Percentiles rank a stretch among this genome's conserved stretches.
Evolutionary conservation across 106 monocot species (phyloP).

Genomic region (Acanthochlamys bracteata): DNA sequence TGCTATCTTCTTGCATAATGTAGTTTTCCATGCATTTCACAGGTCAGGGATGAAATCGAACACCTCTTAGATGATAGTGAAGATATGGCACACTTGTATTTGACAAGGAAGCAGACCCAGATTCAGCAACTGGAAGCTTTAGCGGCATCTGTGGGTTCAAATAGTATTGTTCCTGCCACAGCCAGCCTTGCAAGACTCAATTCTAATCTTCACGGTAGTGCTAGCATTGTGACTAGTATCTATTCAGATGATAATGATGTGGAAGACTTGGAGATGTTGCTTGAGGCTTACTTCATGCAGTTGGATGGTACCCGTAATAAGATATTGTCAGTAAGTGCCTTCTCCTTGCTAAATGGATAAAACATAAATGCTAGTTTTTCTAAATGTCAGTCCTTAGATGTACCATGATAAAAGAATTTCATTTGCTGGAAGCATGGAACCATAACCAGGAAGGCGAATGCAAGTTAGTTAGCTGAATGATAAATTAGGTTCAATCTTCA

Average conservation of each 20-base stretch:
- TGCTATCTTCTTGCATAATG: slow-evolving; percentile 36
- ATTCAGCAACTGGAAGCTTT: slow-evolving; percentile 9
- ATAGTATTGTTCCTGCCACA: slow-evolving; percentile 35
- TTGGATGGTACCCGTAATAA: slow-evolving; percentile 79
- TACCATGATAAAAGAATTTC: background rate
- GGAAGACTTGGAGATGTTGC: slow-evolving; percentile 83
- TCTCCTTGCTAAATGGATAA: background rate
- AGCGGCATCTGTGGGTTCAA: slow-evolving; percentile 35
- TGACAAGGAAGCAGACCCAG: slow-evolving; percentile 65
- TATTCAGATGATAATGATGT: slow-evolving; percentile 59
- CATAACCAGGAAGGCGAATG: background rate
- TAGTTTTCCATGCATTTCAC: slow-evolving; percentile 84
- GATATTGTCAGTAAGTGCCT: slow-evolving; percentile 73
- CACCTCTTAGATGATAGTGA: slow-evolving; percentile 91
- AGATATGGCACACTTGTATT: slow-evolving; percentile 91
- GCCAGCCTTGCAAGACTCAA: slow-evolving; percentile 37
- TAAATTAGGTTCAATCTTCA: background rate
- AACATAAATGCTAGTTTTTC: no score
- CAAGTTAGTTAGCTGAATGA: background rate
- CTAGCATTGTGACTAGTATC: slow-evolving; percentile 57
- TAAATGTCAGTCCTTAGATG: background rate
- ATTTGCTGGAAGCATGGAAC: background rate
- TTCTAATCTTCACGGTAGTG: slow-evolving; percentile 38
- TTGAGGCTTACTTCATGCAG: slow-evolving; percentile 88
- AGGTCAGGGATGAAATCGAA: slow-evolving; percentile 95